Evolutionary conservation across 805 yeast species (phyloP).

Genomic region (Suhomyces pyralidae): DNA sequence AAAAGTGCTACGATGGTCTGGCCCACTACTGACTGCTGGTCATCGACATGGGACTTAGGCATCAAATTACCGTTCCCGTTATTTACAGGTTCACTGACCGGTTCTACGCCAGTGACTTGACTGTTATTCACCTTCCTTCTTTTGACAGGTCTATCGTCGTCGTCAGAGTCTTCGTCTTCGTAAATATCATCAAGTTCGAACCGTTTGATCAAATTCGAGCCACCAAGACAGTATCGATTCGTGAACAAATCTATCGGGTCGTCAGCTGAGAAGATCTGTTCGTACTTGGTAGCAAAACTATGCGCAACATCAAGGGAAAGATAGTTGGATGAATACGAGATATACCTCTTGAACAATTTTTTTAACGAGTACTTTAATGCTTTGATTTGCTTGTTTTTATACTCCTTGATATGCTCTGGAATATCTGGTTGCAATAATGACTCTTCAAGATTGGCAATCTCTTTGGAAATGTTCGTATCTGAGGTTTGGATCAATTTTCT

Average conservation of each 20-base stretch:
- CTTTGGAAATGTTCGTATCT: conserved; percentile 49
- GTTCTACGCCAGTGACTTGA: background rate
- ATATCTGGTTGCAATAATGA: conserved; percentile 28
- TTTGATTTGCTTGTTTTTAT: conserved; percentile 16
- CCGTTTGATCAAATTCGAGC: conserved; percentile 33
- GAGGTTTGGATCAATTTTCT: conserved; percentile 82
- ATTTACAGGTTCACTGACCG: background rate
- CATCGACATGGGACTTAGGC: conserved; percentile 2
- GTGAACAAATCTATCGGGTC: conserved; percentile 37
- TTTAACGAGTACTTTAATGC: conserved; percentile 25
- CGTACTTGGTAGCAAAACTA: conserved; percentile 63
- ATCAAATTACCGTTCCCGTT: background rate
- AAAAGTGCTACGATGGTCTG: conserved; percentile 11
- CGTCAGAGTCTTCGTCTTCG: conserved; percentile 13
- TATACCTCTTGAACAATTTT: conserved; percentile 44
- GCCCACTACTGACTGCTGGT: conserved; percentile 9
- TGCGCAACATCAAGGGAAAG: conserved; percentile 69
- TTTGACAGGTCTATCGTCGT: conserved; percentile 18
- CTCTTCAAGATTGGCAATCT: conserved; percentile 24
- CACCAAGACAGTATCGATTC: conserved; percentile 38
- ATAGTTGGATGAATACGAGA: conserved; percentile 64
- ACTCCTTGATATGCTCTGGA: conserved; percentile 45
- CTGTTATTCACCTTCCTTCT: conserved; percentile 1
- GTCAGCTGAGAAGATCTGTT: conserved; percentile 62
- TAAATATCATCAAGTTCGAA: conserved; percentile 35